A percentile compares a stretch with the other conserved stretches of the same genome.
Conservation (phyloP, 768 basidiomycete species). For the Flagelloscypha sp. region DNA sequence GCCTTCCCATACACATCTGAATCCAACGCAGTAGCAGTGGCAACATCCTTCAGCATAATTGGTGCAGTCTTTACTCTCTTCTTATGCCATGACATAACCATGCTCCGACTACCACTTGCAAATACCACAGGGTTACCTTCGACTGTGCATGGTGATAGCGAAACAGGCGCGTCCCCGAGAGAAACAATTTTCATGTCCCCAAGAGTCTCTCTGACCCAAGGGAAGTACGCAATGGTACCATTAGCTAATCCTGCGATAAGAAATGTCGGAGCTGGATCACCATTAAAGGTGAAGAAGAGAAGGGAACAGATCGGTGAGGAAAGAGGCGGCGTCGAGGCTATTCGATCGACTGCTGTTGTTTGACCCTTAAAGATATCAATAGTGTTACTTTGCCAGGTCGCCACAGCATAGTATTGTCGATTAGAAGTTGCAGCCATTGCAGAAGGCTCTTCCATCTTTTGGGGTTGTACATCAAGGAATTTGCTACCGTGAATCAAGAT, state of each 20-base stretch:
- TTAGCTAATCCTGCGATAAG: conserved; percentile 70
- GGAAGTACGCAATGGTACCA: conserved; percentile 57
- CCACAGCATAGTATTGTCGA: conserved; percentile 42
- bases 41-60: conserved; percentile 63
- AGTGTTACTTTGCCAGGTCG: conserved; percentile 66
- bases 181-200: conserved; percentile 50
- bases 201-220: conserved; percentile 31
- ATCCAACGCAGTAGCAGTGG: conserved; percentile 41
- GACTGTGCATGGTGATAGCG: conserved; percentile 45
- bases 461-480: conserved; percentile 3
- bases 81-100: conserved; percentile 60
- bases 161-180: conserved; percentile 62
- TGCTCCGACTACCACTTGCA: conserved; percentile 63
- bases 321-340: conserved; percentile 29
- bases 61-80: conserved; percentile 60
- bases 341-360: conserved; percentile 13
- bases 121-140: conserved; percentile 52
- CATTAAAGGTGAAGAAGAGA: conserved; percentile 51
- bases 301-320: conserved; percentile 39
- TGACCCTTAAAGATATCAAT: conserved; percentile 45
- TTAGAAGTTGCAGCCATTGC: conserved; percentile 63
- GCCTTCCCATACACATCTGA: too few relatives aligned
- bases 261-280: conserved; percentile 34
- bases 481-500: conserved; percentile 4
- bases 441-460: conserved; percentile 11